Evolutionary conservation across 2,329 filamentous ascomycete species (phyloP), one percentile per base, ranked within the genome.

Genomic region (Macroventuria anomochaeta): DNA sequence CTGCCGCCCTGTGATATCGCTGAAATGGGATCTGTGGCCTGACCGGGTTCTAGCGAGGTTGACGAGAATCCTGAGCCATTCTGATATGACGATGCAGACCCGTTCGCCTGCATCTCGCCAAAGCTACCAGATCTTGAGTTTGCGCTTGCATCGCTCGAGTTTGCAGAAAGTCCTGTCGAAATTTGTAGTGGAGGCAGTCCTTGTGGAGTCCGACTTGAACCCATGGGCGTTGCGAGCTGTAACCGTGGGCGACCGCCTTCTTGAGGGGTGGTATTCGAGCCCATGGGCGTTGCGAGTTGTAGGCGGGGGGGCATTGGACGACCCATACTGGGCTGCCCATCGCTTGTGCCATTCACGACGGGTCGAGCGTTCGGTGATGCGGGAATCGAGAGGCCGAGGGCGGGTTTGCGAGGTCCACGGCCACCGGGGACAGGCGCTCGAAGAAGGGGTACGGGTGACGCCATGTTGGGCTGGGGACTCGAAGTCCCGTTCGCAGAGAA

Each of bases 141-240:
- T 53, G 87, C 87, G 40, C 90, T 93, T 68, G 86, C 87, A 73
- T 95, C 90, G 73, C 91, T 96, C 39, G 89, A 88, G 15, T 88
- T 89, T 58, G 88, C 88, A 20, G 89, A 90, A 39, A 76, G 65
- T 1, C 75, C 73, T 78, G 86, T 61, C 12, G 72, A 72, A 28
- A 68, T 77, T 78, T 88, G 69, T 75, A 85, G 71, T 75, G 85
- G 71, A 70, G 81, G 76, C 70, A 83, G 73, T 76, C 81, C 62
- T 69, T 92, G 88, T 5, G 91, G 88, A 7, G 85, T 85, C 49
- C 85, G 82, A 59, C 86, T 87, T 71, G 86, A 91, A 50, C 91
- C 91, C 88, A 91, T 92, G 3, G 93, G 93, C 1, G 93, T 97
- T n/a, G 90, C 90, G 17, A 97, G 82, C 67, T 91, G 89, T 43